Percentiles rank a stretch among this genome's conserved stretches.
phyloP scores from a whole-genome alignment of 2,329 filamentous ascomycete genomes.

The Calcarisporium arbuscula region DNA sequence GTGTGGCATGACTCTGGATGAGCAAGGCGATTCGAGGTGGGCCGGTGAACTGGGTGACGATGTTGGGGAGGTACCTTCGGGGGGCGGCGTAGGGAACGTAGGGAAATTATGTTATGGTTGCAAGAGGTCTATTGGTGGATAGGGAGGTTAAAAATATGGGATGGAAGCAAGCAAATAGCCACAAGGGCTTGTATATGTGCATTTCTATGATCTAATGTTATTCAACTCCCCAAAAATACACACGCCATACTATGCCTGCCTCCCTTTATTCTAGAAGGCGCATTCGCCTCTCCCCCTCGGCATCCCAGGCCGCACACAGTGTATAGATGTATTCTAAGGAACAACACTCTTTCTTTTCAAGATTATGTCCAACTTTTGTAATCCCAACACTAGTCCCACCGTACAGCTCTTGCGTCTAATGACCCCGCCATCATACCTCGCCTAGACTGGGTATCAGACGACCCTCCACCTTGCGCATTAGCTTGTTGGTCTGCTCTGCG shows the following conservation, averaged over 20 bases:
- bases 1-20: slow-evolving; percentile 63
- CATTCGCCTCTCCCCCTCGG: too few species aligned
- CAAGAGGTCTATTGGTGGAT: slow-evolving; percentile 55
- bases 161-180: slow-evolving; percentile 14
- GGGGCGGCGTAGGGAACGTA: too few species aligned
- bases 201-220: slow-evolving; percentile 7
- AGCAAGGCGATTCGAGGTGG: slow-evolving; percentile 56
- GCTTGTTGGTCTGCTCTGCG: slow-evolving; percentile 94
- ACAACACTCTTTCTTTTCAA: too few species aligned
- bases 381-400: too few species aligned
- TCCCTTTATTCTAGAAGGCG: too few species aligned
- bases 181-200: slow-evolving; percentile 1
- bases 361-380: too few species aligned
- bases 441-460: slow-evolving; percentile 40
- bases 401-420: too few species aligned
- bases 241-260: neutral
- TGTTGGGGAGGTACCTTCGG: slow-evolving; percentile 15
- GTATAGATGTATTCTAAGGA: too few species aligned
- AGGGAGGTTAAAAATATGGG: slow-evolving; percentile 13
- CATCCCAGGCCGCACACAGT: too few species aligned
- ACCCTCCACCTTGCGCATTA: slow-evolving; percentile 72
- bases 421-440: too few species aligned
- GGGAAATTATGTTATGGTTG: slow-evolving; percentile 65
- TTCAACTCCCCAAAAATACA: neutral
- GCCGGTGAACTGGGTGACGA: slow-evolving; percentile 52